Evolutionary conservation across 1,139 yeast genomes (phyloP), one percentile per base, ranked within the genome.

Genomic region (Cylindricascospora bacillispora): DNA sequence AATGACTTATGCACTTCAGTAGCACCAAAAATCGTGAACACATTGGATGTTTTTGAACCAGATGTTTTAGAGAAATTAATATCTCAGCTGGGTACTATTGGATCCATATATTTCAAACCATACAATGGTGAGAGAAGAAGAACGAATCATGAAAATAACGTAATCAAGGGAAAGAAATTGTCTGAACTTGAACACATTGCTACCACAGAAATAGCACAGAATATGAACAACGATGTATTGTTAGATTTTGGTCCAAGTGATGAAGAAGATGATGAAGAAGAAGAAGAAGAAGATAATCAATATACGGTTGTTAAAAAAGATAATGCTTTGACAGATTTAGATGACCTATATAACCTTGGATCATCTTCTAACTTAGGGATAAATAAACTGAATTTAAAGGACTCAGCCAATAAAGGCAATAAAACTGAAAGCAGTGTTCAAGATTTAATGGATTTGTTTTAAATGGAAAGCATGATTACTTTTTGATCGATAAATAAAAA

Each of bases 91-190:
- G 77, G 93, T 2, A 80, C 93, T 2, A 67, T 89, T 39, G 78
- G 95, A 14, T 82, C 95, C 1, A 92, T 89, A 2, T 82, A 83
- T 49, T 93, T 81, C 54, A 79, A 78, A 49, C 94, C 95, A 7
- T 73, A 83, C 5, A 63, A 71, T 22, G 65, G 75, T 40, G 73
- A 70, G 32, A 59, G 59, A 33, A 60, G 65, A 13, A 45, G 44
- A n/a, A 35, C 46, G 12, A 53, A 47, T 33, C 33, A 51, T 39
- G 36, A 40, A 28, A 34, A 62, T 30, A 54, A 37, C 19, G 31
- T 41, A 6, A 61, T 39, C 56, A 64, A 54, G 53, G 62, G 54
- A 52, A 68, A 52, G 42, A 78, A 70, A 25, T 64, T 85, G 33
- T 86, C 80, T 40, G 95, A 85, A 46, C 71, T 82, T 54, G 73